Evolutionary conservation across 345 rosid species (phyloP).

Genomic region (Salix udensis): DNA sequence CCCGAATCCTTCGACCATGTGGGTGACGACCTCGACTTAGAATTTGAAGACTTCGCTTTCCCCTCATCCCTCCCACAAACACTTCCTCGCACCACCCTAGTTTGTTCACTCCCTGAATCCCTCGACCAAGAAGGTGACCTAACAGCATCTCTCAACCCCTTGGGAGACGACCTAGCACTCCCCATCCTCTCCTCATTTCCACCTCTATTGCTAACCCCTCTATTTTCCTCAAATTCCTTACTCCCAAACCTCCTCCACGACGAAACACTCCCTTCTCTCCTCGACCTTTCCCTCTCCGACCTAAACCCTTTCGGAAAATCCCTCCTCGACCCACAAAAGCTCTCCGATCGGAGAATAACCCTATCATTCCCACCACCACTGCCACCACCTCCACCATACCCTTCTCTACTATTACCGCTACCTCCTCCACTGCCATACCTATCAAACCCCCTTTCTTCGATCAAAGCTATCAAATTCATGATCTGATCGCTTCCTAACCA

Average conservation of each 20-base stretch:
- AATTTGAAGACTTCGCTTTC: constrained; percentile 36
- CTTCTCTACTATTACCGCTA: constrained; percentile 23
- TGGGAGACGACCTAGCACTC: constrained; percentile 32
- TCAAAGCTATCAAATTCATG: constrained; percentile 61
- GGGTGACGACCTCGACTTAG: constrained; percentile 62
- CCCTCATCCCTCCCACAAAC: constrained; percentile 32
- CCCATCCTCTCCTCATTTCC: constrained; percentile 20
- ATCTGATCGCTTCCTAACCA: constrained; percentile 53
- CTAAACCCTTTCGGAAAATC: constrained; percentile 81
- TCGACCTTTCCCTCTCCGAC: constrained; percentile 76
- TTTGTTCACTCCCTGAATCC: constrained; percentile 42
- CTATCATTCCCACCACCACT: constrained; percentile 23
- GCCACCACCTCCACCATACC: constrained; percentile 5
- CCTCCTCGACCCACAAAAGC: constrained; percentile 62
- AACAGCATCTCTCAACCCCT: constrained; percentile 36
- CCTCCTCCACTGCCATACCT: constrained; percentile 46
- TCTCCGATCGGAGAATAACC: constrained; percentile 62
- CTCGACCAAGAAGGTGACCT: constrained; percentile 56
- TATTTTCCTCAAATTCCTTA: constrained; percentile 33
- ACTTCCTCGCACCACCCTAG: constrained; percentile 26
- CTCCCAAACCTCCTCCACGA: constrained; percentile 76
- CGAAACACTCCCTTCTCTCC: constrained; percentile 64
- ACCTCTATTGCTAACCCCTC: constrained; percentile 22
- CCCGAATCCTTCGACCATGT: constrained; percentile 86
- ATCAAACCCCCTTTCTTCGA: constrained; percentile 58